These are phyloP conservation scores for Phytophthora hybrid DNA, from an alignment of 352 stramenopile genomes.

Conservation along the genomic window DNA sequence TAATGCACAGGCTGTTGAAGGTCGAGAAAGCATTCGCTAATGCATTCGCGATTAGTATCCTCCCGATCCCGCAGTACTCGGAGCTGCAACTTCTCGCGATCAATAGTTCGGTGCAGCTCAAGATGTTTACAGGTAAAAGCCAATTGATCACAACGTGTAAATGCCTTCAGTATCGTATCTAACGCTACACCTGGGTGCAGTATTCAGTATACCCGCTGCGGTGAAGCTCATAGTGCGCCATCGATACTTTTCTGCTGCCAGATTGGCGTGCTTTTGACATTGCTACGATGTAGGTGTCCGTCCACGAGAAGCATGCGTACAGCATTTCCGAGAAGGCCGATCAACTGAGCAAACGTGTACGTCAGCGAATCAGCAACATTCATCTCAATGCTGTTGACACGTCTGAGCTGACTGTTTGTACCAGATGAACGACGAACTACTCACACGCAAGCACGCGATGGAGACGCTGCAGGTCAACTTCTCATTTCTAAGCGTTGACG, in stretches of 20 bases:
- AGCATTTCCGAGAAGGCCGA: constrained; percentile 56
- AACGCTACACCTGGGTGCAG: background rate
- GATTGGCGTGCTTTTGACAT: background rate
- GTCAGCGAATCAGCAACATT: background rate
- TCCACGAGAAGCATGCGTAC: constrained; percentile 66
- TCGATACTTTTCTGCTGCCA: background rate
- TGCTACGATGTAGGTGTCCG: constrained; percentile 43
- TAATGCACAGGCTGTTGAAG: constrained; percentile 48
- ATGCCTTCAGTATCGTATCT: background rate
- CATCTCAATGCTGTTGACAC: background rate
- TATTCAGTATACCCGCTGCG: constrained; percentile 42
- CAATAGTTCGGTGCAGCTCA: constrained; percentile 45
- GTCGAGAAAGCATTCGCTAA: constrained; percentile 71
- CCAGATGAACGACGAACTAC: constrained; percentile 60
- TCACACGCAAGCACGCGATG: constrained; percentile 59
- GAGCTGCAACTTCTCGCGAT: constrained; percentile 62
- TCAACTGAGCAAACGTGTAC: constrained; percentile 52
- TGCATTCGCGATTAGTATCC: constrained; percentile 58
- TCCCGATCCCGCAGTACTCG: constrained; percentile 50
- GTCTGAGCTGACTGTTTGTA: background rate
- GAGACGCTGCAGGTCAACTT: constrained; percentile 59
- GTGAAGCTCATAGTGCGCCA: constrained; percentile 60
- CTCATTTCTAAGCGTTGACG: constrained; percentile 61
- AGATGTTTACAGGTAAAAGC: constrained; percentile 58
- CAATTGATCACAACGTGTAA: background rate